Evolutionary conservation across 768 basidiomycete species (phyloP), one percentile per base, ranked within the genome.

Genomic region (Lanmaoa pseudosensibilis): DNA sequence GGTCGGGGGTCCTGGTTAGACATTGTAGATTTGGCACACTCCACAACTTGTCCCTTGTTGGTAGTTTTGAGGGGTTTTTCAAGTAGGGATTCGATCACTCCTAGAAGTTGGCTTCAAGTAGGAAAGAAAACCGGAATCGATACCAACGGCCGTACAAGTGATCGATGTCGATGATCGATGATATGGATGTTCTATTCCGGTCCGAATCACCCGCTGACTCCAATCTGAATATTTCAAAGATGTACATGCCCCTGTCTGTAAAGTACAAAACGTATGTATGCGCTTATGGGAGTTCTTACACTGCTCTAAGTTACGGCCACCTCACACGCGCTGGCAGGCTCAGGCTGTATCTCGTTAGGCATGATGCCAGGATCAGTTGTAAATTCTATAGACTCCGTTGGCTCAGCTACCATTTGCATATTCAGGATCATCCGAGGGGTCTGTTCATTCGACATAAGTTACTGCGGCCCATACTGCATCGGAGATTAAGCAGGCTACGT

Each of bases 401-500:
- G 54, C 40, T 61, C 46, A n/a, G 44, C 46, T 8, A 55, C 52
- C 52, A 47, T 57, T 33, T 54, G 65, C 33, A 65, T 53, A 40
- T 65, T 67, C 27, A 65, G 11, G 37, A 67, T 65, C 1, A 65
- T 54, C 30, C 58, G 65, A n/a, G 65, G 37, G 9, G 65, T 58
- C 65, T 65, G 46, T 46, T 21, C 19, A 11, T 53, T 38, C 7
- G 34, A 43, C 21, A 23, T 13, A 3, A 52, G 30, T 53, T 25
- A 38, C 18, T 18, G 15, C 23, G 15, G 1, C 2, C 21, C 10
- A 11, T 5, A 2, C 10, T 16, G 2, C 37, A 18, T 43, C 13
- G 2, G 39, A 30, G 13, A 8, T 15, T 7, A 54, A 37, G 3
- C 18, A 0, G 16, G 8, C 2, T n/a, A 55, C 65, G 16, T 41